Evolutionary conservation across 2,329 filamentous ascomycete species (phyloP), one percentile per base, ranked within the genome.

Genomic region (Cladophialophora psammophila): DNA sequence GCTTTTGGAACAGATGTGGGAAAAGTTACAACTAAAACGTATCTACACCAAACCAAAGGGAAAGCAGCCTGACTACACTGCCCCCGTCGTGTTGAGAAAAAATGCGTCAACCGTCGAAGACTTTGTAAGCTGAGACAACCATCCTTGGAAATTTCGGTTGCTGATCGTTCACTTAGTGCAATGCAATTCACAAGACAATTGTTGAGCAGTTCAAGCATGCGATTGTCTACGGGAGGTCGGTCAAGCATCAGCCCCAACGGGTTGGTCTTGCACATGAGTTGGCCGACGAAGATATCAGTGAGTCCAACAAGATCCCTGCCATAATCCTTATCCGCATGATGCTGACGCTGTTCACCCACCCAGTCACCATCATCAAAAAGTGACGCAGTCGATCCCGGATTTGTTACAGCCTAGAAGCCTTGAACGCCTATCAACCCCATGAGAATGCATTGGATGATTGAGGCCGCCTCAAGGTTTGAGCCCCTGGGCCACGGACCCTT

Each of bases 31-130:
- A 76, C 86, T 99, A 68, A 90, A 92, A 74, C 88, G 95, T 74
- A 91, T 99, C 54, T 99, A 99, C 83, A 99, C 95, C 65, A 99
- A 99, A 83, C 95, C 95, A 68, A 98, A 99, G 84, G 95, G 95
- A 70, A 93, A 90, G 79, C 85, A 93, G 80, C 95, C 95, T 15
- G 95, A 99, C 80, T 99, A 99, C 81, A 88, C 89, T 66, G 84
- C 91, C 60, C 95, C 95, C 59, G 95, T 99, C 42, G 95, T 99
- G 74, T 84, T 99, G 72, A 90, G 92, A 75, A 87, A 91, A 71
- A 88, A 85, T 60, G 90, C 89, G 73, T 96, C 91, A 79, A 98
- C 94, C 1, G 89, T 99, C 53, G 95, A 99, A 81, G 95, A 98
- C 78, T 99, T 99, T 80, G 94, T 97, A 87, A 85, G 93, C 87